Evolutionary conservation across 2,329 filamentous ascomycete genomes (phyloP).

Genomic region (Hansfordia pulvinata): DNA sequence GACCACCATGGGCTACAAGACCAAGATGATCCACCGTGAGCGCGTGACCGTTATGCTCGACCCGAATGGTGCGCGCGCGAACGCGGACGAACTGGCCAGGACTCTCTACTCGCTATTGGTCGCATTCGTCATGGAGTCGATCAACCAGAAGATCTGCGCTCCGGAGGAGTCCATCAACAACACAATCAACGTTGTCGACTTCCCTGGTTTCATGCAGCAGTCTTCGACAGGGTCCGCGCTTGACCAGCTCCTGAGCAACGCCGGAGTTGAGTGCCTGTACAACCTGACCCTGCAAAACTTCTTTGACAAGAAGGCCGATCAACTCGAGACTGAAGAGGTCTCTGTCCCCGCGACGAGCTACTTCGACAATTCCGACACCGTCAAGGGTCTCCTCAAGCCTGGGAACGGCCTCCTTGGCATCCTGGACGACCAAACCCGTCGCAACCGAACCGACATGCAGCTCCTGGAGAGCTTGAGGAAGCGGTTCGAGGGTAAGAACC

Average conservation of each 20-base stretch:
- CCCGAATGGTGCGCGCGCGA: slow-evolving; percentile 74
- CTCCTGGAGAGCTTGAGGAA: slow-evolving; percentile 83
- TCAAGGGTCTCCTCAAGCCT: slow-evolving; percentile 79
- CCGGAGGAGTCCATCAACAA: slow-evolving; percentile 81
- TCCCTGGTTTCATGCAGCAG: slow-evolving; percentile 85
- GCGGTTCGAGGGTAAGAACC: slow-evolving; percentile 89
- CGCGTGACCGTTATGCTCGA: slow-evolving; percentile 98
- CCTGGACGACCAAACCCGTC: slow-evolving; percentile 86
- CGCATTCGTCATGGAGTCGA: slow-evolving; percentile 82
- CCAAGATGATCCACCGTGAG: slow-evolving; percentile 90
- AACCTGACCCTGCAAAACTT: slow-evolving; percentile 91
- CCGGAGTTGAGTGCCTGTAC: slow-evolving; percentile 82
- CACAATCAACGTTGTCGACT: slow-evolving; percentile 90
- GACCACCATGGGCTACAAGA: slow-evolving; percentile 84
- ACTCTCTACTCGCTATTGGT: slow-evolving; percentile 91
- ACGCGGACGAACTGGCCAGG: slow-evolving; percentile 86
- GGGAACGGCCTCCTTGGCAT: slow-evolving; percentile 91
- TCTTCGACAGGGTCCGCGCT: slow-evolving; percentile 71
- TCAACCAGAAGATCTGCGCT: slow-evolving; percentile 83
- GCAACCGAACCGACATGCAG: slow-evolving; percentile 78
- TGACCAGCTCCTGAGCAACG: slow-evolving; percentile 90
- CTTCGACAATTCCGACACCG: slow-evolving; percentile 93
- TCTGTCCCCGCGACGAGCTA: slow-evolving; percentile 84
- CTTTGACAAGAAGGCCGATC: slow-evolving; percentile 86
- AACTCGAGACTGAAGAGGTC: slow-evolving; percentile 90